Base-by-base conservation (phyloP, 495 filamentous ascomycete species). In the Bombardia bombarda region DNA sequence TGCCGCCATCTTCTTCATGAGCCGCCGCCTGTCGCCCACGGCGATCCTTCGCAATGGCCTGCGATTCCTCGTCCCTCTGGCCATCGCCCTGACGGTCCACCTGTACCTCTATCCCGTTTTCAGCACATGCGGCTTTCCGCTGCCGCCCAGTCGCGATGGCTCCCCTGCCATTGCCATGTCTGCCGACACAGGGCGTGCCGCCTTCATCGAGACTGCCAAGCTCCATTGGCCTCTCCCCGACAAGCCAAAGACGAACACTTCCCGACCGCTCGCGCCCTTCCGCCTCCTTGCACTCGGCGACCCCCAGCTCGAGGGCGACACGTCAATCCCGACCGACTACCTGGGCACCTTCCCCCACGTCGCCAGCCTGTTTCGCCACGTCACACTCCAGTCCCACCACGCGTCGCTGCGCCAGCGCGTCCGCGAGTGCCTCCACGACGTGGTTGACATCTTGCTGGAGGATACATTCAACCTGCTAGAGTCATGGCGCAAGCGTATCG, bases 271-370 rank as follows among this genome's bases (percentile, higher is more conserved):
- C 49, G 87, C 79, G 12, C 84, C 84, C 3, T 95, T 98, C 62
- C 75, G 92, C 22, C 79, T 98, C 3, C 83, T 98, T 19, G 79
- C 87, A 10, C 80, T 98, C 33, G 92, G 83, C 43, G 92, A 98
- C 66, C 92, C 92, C 1, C 92, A 98, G 57, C 75, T 98, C 20
- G 92, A 98, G 62, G 92, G 92, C 52, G 88, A 95, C 59, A 86
- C 85, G 12, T 86, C 84, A 3, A 79, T 95, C 23, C 76, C 77
- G 12, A 72, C 75, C 39, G 66, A 75, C 5, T 69, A 79, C 31
- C 69, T 78, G 46, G 72, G 77, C 42, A 61, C 73, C 21, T 72
- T 84, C 24, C 80, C 81, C 1, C 75, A 83, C 47, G 52, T 79
- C 18, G 56, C 57, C 19, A 68, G 61, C 47, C 70, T 82, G 42